A percentile compares a stretch with the other conserved stretches of the same genome.
Evolutionary conservation across 2,329 filamentous ascomycete species (phyloP).

Genomic region (Arthroderma sp.): DNA sequence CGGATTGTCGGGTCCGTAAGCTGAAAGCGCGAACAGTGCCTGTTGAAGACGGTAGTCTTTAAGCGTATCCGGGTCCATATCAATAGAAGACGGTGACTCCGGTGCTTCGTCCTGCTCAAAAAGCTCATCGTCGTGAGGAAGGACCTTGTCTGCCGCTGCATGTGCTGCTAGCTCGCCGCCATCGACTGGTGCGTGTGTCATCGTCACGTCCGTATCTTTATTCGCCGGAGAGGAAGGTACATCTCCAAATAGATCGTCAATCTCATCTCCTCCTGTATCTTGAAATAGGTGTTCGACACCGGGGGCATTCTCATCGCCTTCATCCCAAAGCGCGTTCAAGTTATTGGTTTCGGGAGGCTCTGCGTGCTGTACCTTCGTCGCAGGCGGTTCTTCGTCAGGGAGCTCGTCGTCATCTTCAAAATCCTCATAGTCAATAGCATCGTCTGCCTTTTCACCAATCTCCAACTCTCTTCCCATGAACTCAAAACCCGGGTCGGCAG

Average conservation of each 20-base stretch:
- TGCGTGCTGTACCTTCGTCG: constrained; percentile 25
- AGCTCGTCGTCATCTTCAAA: constrained; percentile 89
- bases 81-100: constrained; percentile 18
- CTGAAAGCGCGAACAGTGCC: constrained; percentile 34
- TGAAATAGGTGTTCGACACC: constrained; percentile 2
- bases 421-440: constrained; percentile 82
- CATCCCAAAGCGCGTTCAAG: background rate
- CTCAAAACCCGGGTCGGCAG: constrained; percentile 23
- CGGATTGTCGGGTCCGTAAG: constrained; percentile 42
- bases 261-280: constrained; percentile 21
- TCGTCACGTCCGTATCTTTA: constrained; percentile 14
- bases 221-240: constrained; percentile 24
- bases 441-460: constrained; percentile 66
- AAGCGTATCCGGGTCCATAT: constrained; percentile 30
- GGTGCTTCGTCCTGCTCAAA: constrained; percentile 13
- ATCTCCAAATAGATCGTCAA: constrained; percentile 39
- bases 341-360: constrained; percentile 25
- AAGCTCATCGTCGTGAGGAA: constrained; percentile 3
- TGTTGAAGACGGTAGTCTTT: constrained; percentile 35
- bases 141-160: background rate
- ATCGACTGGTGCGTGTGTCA: background rate
- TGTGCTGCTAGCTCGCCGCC: background rate
- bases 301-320: constrained; percentile 17
- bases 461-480: constrained; percentile 29
- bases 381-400: constrained; percentile 50